Base-by-base conservation (phyloP, 2,329 filamentous ascomycete genomes). In the Hypoxylon sp. region DNA sequence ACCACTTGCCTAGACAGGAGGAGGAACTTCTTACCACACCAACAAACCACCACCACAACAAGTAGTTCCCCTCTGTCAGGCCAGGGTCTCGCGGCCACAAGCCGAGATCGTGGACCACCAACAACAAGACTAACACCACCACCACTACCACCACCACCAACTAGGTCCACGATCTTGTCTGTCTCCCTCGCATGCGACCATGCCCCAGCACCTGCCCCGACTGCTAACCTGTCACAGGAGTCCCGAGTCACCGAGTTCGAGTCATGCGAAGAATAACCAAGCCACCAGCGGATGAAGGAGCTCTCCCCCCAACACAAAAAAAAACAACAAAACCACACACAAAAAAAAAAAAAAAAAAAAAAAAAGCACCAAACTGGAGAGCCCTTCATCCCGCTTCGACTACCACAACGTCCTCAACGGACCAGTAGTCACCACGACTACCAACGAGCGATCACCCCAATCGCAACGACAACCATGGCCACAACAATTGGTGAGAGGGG, bases 311-410 rank as follows among this genome's bases (percentile, higher is more conserved):
- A 19, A 17, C 49, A 51, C 48, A 24, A 10, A 39, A 44, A 43
- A 32, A 44, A 30, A 46, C 8, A 44, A 43, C 19, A 54, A 43
- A 54, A 19, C 1, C 30, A 52, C 3, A 26, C 6, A 41, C 39
- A 52, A 41, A 26, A 17, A 26, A 52, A 41, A 52, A 41, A 8
- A 52, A 41, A 52, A 52, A 26, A 22, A 26, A 41, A 41, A 41
- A 53, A 13, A 53, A 41, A 41, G 19, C 11, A 43, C 15, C 2
- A 41, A 43, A 24, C 6, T 28, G 13, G n/a, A 48, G 26, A 41
- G 37, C n/a, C n/a, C n/a, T 41, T 41, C 37, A 41, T 41, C 37
- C n/a, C 37, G 5, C n/a, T 10, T n/a, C 6, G 32, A 34, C 32
- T 10, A 34, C 11, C 13, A 34, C 32, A 4, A 34, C 32, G 11